Percentiles rank a stretch among this genome's conserved stretches.
Evolutionary conservation across 2,329 filamentous ascomycete genomes (phyloP).

Genomic region (Cadophora gregata): DNA sequence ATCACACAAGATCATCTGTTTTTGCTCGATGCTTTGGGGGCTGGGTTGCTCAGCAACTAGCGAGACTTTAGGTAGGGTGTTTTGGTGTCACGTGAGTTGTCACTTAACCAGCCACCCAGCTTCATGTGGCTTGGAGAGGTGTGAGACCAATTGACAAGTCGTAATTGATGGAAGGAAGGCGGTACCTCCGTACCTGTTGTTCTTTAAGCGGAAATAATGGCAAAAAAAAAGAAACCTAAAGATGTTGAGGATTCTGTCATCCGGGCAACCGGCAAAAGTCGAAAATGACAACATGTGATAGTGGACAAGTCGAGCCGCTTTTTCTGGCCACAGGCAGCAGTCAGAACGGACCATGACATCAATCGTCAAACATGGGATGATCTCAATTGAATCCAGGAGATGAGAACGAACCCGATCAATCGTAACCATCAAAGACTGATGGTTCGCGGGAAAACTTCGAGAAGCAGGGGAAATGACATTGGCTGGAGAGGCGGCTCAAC

Average conservation of each 20-base stretch:
- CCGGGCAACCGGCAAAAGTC: slow-evolving; percentile 4
- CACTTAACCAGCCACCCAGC: background rate
- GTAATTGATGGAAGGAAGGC: background rate
- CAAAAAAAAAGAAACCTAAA: background rate
- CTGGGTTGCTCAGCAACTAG: slow-evolving; percentile 7
- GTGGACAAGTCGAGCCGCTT: background rate
- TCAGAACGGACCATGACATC: background rate
- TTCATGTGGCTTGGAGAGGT: background rate
- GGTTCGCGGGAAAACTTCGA: background rate
- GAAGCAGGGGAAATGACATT: background rate
- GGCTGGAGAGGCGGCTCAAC: background rate
- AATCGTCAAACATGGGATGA: background rate
- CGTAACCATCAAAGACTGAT: background rate
- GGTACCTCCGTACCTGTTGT: background rate
- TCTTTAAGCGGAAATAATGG: background rate
- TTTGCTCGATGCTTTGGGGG: background rate
- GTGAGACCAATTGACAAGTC: background rate
- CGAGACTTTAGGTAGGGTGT: background rate
- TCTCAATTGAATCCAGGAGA: background rate
- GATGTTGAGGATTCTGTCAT: background rate
- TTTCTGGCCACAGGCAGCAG: background rate
- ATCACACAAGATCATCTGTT: background rate
- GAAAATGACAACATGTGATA: background rate
- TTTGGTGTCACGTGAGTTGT: background rate
- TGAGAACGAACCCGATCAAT: background rate